Evolutionary conservation across 352 stramenopile species (phyloP), one percentile per base, ranked within the genome.

Genomic region (Phytophthora aleatoria): DNA sequence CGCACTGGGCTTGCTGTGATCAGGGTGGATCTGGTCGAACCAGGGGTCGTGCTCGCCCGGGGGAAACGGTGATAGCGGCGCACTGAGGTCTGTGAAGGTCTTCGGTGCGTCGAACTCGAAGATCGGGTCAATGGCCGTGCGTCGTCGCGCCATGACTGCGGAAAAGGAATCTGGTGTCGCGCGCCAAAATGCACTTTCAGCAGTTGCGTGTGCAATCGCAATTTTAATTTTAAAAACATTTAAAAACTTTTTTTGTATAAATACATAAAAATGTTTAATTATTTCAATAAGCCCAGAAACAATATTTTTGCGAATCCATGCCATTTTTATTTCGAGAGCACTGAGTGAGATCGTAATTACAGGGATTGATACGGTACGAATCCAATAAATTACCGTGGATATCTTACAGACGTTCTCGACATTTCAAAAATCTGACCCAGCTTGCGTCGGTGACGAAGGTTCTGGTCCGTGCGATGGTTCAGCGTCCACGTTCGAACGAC

Each of bases 41-140:
- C 85, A 93, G 52, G 67, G 36, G 50, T 91, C 81, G 54, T 85
- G 80, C n/a, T 57, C 54, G 27, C 50, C 60, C 13, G 49, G 15
- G 15, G 56, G 26, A 24, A 43, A 39, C 33, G 58, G 60, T 9
- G 50, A 35, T 2, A 70, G 55, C n/a, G 71, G 64, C 0, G 60
- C 76, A 24, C 65, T 76, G 20, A 91, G 73, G 69, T 93, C 81
- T 20, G 69, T 44, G 50, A 83, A 91, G 35, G 64, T 57, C 53
- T 83, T 77, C 44, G 85, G 77, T 36, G 78, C 82, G 58, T 91
- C 85, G 51, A 93, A 93, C 73, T 90, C 85, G 67, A 91, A 93
- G 13, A 90, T 71, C 48, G 74, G 54, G 64, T 91, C 81, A 9
- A 92, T 54, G 3, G 50, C 12, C 43, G 47, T 9, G n/a, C 54